These are phyloP conservation scores for Tulasnella sp. DNA, from an alignment of 768 basidiomycete species.

Conservation along the genomic window DNA sequence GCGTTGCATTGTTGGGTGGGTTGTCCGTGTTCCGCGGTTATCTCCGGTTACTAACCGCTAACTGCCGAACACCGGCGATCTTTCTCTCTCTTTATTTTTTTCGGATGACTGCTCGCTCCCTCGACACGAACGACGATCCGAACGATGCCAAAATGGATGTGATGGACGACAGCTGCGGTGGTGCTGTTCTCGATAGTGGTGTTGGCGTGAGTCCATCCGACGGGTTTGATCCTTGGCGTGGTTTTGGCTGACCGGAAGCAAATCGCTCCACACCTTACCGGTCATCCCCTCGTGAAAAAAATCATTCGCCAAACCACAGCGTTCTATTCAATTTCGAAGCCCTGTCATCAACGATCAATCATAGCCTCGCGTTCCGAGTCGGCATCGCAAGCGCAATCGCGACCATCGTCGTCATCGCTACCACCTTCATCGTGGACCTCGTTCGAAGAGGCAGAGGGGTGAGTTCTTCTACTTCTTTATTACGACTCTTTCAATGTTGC, in stretches of 20 bases:
- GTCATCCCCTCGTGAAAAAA: not conserved
- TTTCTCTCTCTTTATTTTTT: not conserved
- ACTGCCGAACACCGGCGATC: not conserved
- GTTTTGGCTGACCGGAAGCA: not conserved
- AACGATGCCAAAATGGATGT: not conserved
- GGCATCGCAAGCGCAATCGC: not conserved
- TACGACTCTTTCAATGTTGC: not conserved
- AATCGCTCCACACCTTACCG: not conserved
- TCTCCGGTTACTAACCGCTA: not conserved
- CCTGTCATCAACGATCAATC: not conserved
- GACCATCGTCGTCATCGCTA: not conserved
- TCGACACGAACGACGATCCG: not conserved
- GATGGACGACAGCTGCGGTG: not conserved
- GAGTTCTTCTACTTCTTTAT: not conserved
- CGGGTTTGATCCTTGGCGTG: not conserved
- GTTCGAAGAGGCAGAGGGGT: not conserved
- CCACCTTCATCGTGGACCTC: not conserved
- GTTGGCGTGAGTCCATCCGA: not conserved
- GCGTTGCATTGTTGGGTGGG: no score
- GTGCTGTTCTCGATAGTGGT: not conserved
- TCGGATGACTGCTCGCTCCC: not conserved
- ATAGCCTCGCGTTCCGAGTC: not conserved
- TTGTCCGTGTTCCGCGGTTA: not conserved
- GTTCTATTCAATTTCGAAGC: conserved; percentile 3
- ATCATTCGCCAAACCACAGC: not conserved